These are phyloP conservation scores for Nannochloropsis salina DNA, from an alignment of 108 stramenopile genomes.

Conservation along the genomic window DNA sequence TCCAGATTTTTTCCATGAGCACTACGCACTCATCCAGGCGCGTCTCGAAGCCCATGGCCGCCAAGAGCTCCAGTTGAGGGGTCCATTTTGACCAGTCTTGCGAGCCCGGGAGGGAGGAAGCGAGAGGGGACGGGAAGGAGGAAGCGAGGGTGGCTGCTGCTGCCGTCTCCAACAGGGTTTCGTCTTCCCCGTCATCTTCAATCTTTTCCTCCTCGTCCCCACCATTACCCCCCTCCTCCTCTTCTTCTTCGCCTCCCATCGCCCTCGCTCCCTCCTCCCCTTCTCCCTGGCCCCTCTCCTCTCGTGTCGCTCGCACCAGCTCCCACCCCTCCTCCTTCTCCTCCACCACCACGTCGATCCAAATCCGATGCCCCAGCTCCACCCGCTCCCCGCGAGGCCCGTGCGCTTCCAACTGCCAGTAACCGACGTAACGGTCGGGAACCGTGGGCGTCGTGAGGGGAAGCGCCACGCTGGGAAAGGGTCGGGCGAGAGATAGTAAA, in stretches of 20 bases:
- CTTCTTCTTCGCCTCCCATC: neutral
- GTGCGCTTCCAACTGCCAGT: neutral
- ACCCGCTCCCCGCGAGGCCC: neutral
- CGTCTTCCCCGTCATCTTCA: neutral
- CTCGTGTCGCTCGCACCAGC: neutral
- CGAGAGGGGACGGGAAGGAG: neutral
- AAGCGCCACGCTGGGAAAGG: neutral
- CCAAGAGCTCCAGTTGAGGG: neutral
- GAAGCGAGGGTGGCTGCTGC: neutral
- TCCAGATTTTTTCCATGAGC: neutral
- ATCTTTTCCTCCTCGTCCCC: neutral
- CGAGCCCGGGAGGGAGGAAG: neutral
- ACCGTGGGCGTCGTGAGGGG: neutral
- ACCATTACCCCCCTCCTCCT: neutral
- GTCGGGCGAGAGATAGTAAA: neutral
- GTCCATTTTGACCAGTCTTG: neutral
- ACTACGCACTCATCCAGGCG: neutral
- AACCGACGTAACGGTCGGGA: neutral
- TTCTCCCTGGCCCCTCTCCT: neutral
- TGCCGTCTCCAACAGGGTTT: neutral
- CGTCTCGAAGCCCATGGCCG: conserved; percentile 12
- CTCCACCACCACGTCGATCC: neutral
- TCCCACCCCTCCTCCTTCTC: conserved; percentile 3
- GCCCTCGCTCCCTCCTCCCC: neutral
- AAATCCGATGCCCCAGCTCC: neutral